These are phyloP conservation scores for Rhexocercosporidium sp. DNA, from an alignment of 2,329 filamentous ascomycete genomes.

Conservation along the genomic window DNA sequence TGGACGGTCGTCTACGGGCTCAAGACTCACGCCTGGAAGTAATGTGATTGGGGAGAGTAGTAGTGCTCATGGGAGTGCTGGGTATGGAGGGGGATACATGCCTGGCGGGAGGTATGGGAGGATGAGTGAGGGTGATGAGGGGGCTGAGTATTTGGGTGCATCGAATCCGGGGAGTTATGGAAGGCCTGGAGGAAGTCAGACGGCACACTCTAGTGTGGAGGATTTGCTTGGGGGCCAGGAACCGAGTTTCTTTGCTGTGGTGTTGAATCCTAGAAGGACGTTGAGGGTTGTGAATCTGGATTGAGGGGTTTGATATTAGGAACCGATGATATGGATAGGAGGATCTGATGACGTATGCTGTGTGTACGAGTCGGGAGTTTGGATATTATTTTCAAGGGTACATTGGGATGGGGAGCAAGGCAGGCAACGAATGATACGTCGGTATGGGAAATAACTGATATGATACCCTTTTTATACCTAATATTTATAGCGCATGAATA, in stretches of 20 bases:
- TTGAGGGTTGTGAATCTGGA: constrained; percentile 68
- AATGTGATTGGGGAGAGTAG: constrained; percentile 9
- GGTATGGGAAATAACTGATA: constrained; percentile 6
- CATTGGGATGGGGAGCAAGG: background rate
- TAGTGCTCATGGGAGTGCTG: constrained; percentile 9
- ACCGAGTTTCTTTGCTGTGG: constrained; percentile 73
- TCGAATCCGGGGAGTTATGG: constrained; percentile 26
- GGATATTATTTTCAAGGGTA: background rate
- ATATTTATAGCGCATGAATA: background rate
- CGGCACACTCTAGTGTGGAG: constrained; percentile 44
- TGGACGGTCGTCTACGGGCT: constrained; percentile 6
- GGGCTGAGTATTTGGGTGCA: constrained; percentile 31
- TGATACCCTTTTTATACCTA: constrained; percentile 10
- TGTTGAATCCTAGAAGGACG: constrained; percentile 71
- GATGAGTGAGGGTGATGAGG: constrained; percentile 40
- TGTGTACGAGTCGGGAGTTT: background rate
- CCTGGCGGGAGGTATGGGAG: constrained; percentile 29
- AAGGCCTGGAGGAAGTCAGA: background rate
- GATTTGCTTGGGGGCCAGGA: constrained; percentile 67
- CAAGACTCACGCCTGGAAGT: constrained; percentile 11
- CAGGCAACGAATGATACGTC: constrained; percentile 1
- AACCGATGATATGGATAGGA: background rate
- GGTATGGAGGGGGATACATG: constrained; percentile 34
- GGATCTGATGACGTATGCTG: background rate
- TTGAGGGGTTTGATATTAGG: constrained; percentile 17